Conservation (phyloP, 129 eudicot species). For the Helianthus annuus region DNA sequence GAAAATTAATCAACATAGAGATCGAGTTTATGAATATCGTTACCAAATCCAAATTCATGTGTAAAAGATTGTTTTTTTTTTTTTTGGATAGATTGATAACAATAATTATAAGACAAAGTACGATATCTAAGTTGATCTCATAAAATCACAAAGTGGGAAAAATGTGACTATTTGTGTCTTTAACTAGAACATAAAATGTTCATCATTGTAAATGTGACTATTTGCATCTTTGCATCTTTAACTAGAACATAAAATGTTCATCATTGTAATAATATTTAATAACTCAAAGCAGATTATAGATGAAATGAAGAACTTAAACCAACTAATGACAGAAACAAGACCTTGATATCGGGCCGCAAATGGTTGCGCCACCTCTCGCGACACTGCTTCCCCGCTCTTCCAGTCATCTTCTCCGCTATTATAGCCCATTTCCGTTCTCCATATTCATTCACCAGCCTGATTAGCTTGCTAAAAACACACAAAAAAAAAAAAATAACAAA, state of each 20-base stretch:
- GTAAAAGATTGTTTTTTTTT: not conserved
- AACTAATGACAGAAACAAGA: constrained; percentile 20
- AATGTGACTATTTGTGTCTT: too few relatives aligned
- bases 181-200: not conserved
- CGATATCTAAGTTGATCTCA: not conserved
- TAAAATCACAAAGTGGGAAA: too few relatives aligned
- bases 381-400: constrained; percentile 76
- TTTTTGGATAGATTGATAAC: not conserved
- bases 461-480: constrained; percentile 37
- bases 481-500: not conserved
- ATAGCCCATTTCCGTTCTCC: constrained; percentile 69
- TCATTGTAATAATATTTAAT: constrained; percentile 1
- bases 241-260: not conserved
- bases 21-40: not conserved
- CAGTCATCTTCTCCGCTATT: constrained; percentile 49
- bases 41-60: not conserved
- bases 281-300: constrained; percentile 1
- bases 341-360: constrained; percentile 74
- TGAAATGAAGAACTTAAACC: not conserved
- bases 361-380: constrained; percentile 83
- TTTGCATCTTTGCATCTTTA: too few relatives aligned
- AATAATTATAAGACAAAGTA: constrained; percentile 17
- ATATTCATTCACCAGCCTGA: constrained; percentile 47
- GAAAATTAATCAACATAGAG: not conserved
- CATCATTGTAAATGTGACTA: constrained; percentile 2